Percentiles rank a stretch among this genome's conserved stretches.
Conservation (phyloP, 306 rosid genomes). For the Alnus rubra region DNA sequence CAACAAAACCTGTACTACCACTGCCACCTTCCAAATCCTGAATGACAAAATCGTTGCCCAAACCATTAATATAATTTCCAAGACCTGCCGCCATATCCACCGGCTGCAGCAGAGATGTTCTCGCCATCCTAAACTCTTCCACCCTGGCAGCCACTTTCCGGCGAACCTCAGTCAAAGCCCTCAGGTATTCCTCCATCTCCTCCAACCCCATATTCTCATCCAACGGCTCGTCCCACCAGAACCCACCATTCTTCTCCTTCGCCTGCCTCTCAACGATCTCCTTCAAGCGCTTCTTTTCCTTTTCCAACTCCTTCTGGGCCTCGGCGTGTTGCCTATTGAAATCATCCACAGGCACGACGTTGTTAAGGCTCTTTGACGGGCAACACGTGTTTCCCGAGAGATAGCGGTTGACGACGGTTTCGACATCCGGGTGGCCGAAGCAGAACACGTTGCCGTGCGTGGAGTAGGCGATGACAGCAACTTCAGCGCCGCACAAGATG, state of each 20-base stretch:
- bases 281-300: conserved; percentile 27
- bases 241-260: conserved; percentile 7
- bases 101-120: background rate
- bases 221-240: conserved; percentile 46
- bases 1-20: background rate
- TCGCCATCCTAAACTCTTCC: background rate
- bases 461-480: conserved; percentile 49
- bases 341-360: background rate
- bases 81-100: background rate
- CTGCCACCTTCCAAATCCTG: background rate
- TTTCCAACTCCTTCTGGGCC: conserved; percentile 27
- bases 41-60: background rate
- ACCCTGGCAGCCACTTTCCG: conserved; percentile 16
- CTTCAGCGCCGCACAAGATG: conserved; percentile 41
- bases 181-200: conserved; percentile 29
- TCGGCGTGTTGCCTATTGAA: conserved; percentile 32
- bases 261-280: conserved; percentile 3
- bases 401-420: conserved; percentile 31
- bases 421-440: conserved; percentile 42
- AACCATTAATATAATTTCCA: background rate
- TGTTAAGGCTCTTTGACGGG: background rate
- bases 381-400: background rate
- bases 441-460: conserved; percentile 43
- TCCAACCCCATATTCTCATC: conserved; percentile 31
- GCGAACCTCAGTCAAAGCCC: conserved; percentile 37